phyloP scores from a whole-genome alignment of 495 filamentous ascomycete genomes.

The Parathielavia appendiculata region DNA sequence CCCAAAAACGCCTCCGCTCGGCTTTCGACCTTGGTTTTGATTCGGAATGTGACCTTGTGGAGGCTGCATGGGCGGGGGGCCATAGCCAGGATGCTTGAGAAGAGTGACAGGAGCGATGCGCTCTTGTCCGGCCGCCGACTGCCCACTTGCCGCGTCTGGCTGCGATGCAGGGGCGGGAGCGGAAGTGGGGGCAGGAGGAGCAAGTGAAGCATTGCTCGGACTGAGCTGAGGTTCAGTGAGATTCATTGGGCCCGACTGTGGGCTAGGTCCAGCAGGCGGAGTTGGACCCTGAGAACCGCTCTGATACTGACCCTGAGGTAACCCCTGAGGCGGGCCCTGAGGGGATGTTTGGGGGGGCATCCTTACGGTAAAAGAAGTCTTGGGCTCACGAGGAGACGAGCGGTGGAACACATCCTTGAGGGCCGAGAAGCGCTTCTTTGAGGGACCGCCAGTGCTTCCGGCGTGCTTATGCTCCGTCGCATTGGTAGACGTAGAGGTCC shows the following conservation, averaged over 20 bases:
- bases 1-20: constrained; percentile 28
- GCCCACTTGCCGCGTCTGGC: neutral
- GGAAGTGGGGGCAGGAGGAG: too few species aligned
- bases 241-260: neutral
- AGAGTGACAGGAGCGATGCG: constrained; percentile 8
- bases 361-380: constrained; percentile 14
- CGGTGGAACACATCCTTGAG: constrained; percentile 28
- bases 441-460: constrained; percentile 16
- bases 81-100: constrained; percentile 15
- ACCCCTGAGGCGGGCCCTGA: constrained; percentile 8
- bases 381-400: constrained; percentile 8
- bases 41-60: constrained; percentile 12
- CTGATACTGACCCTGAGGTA: constrained; percentile 14
- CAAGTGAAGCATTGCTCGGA: neutral
- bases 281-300: constrained; percentile 1
- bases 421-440: constrained; percentile 35
- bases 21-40: constrained; percentile 17
- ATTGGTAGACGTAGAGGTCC: constrained; percentile 24
- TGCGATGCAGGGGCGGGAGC: neutral
- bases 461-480: constrained; percentile 7
- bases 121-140: neutral
- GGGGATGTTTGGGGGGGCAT: constrained; percentile 2
- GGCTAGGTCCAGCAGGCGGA: constrained; percentile 1
- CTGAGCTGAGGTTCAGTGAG: neutral
- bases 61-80: constrained; percentile 2